These are phyloP conservation scores for Talaromyces wortmannii DNA, from an alignment of 495 filamentous ascomycete genomes.

Conservation along the genomic window DNA sequence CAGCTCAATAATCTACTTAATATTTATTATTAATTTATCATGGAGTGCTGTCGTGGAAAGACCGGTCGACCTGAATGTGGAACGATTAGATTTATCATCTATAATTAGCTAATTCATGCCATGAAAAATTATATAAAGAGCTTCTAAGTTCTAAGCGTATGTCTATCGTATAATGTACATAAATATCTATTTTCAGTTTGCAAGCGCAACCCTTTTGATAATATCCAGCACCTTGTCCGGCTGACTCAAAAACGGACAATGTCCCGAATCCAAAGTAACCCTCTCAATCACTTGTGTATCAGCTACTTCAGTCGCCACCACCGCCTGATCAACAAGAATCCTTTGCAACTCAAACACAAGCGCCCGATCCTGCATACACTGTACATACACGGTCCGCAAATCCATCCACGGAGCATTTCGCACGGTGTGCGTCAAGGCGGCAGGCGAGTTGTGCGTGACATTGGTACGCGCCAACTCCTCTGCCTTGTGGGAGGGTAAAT, in stretches of 20 bases:
- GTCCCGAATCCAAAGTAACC: slow-evolving; percentile 3
- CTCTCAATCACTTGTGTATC: not conserved
- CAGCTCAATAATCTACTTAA: not conserved
- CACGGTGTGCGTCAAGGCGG: not conserved
- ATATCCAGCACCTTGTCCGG: not conserved
- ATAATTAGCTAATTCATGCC: no score
- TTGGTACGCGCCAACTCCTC: slow-evolving; percentile 4
- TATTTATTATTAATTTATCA: not conserved
- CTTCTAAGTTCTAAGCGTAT: no score
- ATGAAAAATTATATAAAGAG: no score
- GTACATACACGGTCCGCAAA: slow-evolving; percentile 6
- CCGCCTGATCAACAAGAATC: slow-evolving; percentile 6
- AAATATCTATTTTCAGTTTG: no score
- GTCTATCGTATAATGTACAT: no score
- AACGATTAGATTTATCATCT: not conserved
- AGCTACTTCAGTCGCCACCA: not conserved
- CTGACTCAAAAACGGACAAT: slow-evolving; percentile 10
- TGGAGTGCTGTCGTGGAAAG: not conserved
- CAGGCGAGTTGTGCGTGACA: slow-evolving; percentile 8
- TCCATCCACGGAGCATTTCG: slow-evolving; percentile 7
- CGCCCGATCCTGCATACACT: slow-evolving; percentile 4
- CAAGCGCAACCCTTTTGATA: not conserved
- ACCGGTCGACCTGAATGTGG: not conserved
- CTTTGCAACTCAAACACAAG: slow-evolving; percentile 5
- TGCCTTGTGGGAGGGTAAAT: not conserved